Percentiles rank a stretch among this genome's conserved stretches.
Evolutionary conservation across 441 rosid genomes (phyloP).

Genomic region (Breynia disticha): DNA sequence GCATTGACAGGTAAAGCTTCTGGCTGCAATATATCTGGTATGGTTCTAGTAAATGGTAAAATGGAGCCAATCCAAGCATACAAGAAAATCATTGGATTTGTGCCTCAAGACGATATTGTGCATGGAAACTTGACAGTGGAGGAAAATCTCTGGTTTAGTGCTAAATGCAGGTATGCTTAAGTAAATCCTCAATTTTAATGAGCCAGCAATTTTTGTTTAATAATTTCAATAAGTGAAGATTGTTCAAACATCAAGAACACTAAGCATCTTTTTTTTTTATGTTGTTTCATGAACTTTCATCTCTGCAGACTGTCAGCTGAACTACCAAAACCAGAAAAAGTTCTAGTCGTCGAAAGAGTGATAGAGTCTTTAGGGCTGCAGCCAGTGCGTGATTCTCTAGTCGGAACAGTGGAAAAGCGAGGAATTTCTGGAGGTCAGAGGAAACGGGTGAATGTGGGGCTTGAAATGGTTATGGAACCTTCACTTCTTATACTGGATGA

Average conservation of each 20-base stretch:
- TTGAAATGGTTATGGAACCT: slow-evolving; percentile 99
- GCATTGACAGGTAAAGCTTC: slow-evolving; percentile 83
- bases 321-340: slow-evolving; percentile 67
- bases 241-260: too few species aligned
- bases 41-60: slow-evolving; percentile 75
- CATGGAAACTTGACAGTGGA: slow-evolving; percentile 96
- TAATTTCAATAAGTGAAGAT: too few species aligned
- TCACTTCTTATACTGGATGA: slow-evolving; percentile 92
- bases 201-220: too few species aligned
- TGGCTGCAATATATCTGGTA: slow-evolving; percentile 65
- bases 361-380: slow-evolving; percentile 83
- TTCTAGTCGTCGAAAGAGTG: slow-evolving; percentile 89
- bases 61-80: slow-evolving; percentile 68
- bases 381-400: slow-evolving; percentile 68
- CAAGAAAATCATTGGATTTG: slow-evolving; percentile 86
- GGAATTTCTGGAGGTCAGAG: slow-evolving; percentile 99
- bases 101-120: slow-evolving; percentile 96
- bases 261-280: too few species aligned
- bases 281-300: background rate
- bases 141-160: slow-evolving; percentile 97
- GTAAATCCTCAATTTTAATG: too few species aligned
- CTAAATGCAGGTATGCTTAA: slow-evolving; percentile 78
- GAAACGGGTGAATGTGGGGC: slow-evolving; percentile 93
- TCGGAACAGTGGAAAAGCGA: slow-evolving; percentile 92
- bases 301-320: slow-evolving; percentile 58